Conservation (phyloP, 768 basidiomycete genomes). For the Tricholoma bakamatsutake region DNA sequence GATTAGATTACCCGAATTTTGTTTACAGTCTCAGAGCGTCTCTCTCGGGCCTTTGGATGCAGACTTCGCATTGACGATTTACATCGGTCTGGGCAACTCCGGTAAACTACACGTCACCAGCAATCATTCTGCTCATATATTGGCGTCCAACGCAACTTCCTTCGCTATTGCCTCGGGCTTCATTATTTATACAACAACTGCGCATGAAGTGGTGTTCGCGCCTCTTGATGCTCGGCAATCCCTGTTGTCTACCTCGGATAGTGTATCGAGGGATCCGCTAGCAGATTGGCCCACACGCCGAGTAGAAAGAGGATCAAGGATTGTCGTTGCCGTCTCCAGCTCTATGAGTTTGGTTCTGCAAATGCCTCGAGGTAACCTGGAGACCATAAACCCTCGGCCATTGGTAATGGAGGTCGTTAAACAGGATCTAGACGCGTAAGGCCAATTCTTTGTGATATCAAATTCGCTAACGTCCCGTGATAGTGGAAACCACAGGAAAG, state of each 20-base stretch:
- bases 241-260: slow-evolving; percentile 20
- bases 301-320: slow-evolving; percentile 85
- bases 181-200: slow-evolving; percentile 77
- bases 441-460: neutral
- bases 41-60: slow-evolving; percentile 10
- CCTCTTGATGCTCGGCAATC: slow-evolving; percentile 36
- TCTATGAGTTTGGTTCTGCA: slow-evolving; percentile 88
- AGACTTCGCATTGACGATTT: slow-evolving; percentile 22
- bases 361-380: slow-evolving; percentile 96
- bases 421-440: slow-evolving; percentile 68
- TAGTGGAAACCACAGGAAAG: slow-evolving; percentile 77
- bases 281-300: slow-evolving; percentile 62
- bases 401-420: slow-evolving; percentile 83
- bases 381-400: slow-evolving; percentile 91
- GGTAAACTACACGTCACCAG: slow-evolving; percentile 59
- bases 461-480: neutral
- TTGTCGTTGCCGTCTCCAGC: slow-evolving; percentile 84
- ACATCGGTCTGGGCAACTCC: slow-evolving; percentile 59
- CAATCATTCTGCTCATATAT: slow-evolving; percentile 22
- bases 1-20: slow-evolving; percentile 55
- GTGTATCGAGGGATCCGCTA: slow-evolving; percentile 23
- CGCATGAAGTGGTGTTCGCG: slow-evolving; percentile 76
- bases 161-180: slow-evolving; percentile 70
- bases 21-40: slow-evolving; percentile 37
- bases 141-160: slow-evolving; percentile 61